Evolutionary conservation across 306 rosid species (phyloP), one percentile per base, ranked within the genome.

Genomic region (Spatholobus suberectus): DNA sequence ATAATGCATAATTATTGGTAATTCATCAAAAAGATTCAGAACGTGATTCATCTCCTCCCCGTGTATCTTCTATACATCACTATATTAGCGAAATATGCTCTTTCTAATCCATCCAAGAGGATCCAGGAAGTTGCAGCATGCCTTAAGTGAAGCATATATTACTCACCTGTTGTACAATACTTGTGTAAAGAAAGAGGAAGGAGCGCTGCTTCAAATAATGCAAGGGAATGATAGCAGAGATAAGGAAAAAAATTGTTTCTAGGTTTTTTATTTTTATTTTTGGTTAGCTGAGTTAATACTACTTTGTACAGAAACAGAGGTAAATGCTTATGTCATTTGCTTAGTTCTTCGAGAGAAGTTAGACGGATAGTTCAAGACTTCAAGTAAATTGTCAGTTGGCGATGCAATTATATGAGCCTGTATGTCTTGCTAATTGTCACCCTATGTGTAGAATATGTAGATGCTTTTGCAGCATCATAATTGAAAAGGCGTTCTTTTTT

Each of bases 351-450:
- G 26, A 61, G 62, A 73, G 66, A 73, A 65, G 73, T 84, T 79
- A 54, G 55, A 17, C 7, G 6, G 41, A 67, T 62, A 72, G 81
- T 67, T 76, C 24, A 2, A 67, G 54, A 72, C 77, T 67, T 76
- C 24, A 2, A 67, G 54, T 81, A 24, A 51, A 71, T 71, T 43
- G 1, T 70, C 11, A 24, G 76, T 69, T 83, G 85, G 68, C 41
- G 78, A 78, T 65, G 90, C 77, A 84, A 49, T 78, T 58, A n/a
- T 80, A 71, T 76, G 66, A 68, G 73, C 58, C 82, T 83, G 75
- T 26, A 26, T 51, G 34, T 67, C 75, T 32, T 78, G 76, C 70
- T 81, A 59, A 44, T 81, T 71, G 75, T 69, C 82, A 20, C 61
- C 80, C 80, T 58, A 73, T 26, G 8, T 5, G 0, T 14, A 4